phyloP scores from a whole-genome alignment of 108 stramenopile genomes.

The Nitzschia inconspicua region DNA sequence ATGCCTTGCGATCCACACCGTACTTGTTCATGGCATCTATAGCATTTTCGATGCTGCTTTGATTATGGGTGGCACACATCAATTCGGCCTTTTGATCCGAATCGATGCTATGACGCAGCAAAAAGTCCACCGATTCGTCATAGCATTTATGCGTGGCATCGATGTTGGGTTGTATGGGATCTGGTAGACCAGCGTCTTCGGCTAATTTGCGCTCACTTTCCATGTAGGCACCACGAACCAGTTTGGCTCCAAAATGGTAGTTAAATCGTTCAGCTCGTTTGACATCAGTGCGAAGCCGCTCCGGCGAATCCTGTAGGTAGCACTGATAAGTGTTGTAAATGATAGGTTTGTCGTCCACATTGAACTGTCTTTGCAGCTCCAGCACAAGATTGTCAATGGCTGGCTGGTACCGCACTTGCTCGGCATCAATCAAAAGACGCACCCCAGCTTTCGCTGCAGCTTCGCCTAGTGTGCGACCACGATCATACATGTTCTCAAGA shows the following conservation, averaged over 20 bases:
- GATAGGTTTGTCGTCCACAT: conserved; percentile 55
- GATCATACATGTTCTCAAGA: conserved; percentile 59
- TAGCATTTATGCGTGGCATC: conserved; percentile 90
- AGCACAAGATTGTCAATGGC: conserved; percentile 91
- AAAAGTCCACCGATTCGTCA: conserved; percentile 68
- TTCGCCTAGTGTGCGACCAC: conserved; percentile 68
- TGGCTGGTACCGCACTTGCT: conserved; percentile 94
- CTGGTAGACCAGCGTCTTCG: conserved; percentile 31
- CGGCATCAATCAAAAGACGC: conserved; percentile 95
- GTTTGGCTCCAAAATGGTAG: conserved; percentile 90
- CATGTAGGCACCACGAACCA: conserved; percentile 99
- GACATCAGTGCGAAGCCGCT: conserved; percentile 74
- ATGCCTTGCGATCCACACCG: conserved; percentile 39
- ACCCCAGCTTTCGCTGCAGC: conserved; percentile 61
- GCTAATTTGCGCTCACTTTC: conserved; percentile 85
- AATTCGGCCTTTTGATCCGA: conserved; percentile 54
- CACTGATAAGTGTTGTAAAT: conserved; percentile 95
- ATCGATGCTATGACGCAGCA: conserved; percentile 42
- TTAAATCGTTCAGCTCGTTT: conserved; percentile 71
- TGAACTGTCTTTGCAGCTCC: conserved; percentile 76
- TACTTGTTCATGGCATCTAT: conserved; percentile 68
- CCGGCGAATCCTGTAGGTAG: conserved; percentile 83
- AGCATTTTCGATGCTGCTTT: conserved; percentile 74
- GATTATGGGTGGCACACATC: conserved; percentile 95
- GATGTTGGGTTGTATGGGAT: conserved; percentile 80